These are phyloP conservation scores for Ogataea haglerorum DNA, from an alignment of 805 yeast species.

Conservation along the genomic window DNA sequence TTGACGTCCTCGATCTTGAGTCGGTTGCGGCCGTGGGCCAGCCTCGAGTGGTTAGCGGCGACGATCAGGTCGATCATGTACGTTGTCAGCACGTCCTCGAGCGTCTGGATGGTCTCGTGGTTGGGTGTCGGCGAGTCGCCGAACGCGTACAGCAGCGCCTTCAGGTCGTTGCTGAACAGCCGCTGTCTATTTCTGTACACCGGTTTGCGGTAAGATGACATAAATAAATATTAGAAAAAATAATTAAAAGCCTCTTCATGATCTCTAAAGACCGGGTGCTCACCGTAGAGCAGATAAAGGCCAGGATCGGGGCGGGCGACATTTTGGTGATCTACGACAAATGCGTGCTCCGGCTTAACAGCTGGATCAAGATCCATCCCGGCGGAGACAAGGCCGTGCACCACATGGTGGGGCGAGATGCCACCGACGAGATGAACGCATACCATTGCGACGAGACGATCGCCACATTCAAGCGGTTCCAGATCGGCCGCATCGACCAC, in stretches of 20 bases:
- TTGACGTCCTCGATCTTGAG: slow-evolving; percentile 70
- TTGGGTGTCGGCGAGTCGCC: slow-evolving; percentile 71
- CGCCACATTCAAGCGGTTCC: slow-evolving; percentile 49
- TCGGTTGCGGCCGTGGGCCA: slow-evolving; percentile 51
- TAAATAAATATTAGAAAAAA: not conserved
- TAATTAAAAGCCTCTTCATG: not conserved
- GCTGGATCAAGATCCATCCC: slow-evolving; percentile 75
- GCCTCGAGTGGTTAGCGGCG: slow-evolving; percentile 50
- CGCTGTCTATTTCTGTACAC: slow-evolving; percentile 21
- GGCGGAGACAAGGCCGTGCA: slow-evolving; percentile 84
- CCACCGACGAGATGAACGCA: slow-evolving; percentile 86
- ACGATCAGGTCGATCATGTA: slow-evolving; percentile 54
- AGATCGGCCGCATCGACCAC: slow-evolving; percentile 60
- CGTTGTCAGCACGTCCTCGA: slow-evolving; percentile 65
- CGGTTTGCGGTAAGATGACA: slow-evolving; percentile 13
- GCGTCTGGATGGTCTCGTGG: slow-evolving; percentile 58
- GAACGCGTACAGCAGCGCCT: slow-evolving; percentile 62
- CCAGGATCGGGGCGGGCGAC: slow-evolving; percentile 62
- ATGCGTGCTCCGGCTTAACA: slow-evolving; percentile 59
- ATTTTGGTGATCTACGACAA: slow-evolving; percentile 64
- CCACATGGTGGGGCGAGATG: slow-evolving; percentile 87
- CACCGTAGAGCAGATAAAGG: slow-evolving; percentile 35
- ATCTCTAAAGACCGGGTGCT: not conserved
- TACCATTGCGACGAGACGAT: slow-evolving; percentile 67
- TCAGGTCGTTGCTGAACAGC: slow-evolving; percentile 41